Conservation (phyloP, 2,329 filamentous ascomycete species). For the Pyricularia pennisetigena region DNA sequence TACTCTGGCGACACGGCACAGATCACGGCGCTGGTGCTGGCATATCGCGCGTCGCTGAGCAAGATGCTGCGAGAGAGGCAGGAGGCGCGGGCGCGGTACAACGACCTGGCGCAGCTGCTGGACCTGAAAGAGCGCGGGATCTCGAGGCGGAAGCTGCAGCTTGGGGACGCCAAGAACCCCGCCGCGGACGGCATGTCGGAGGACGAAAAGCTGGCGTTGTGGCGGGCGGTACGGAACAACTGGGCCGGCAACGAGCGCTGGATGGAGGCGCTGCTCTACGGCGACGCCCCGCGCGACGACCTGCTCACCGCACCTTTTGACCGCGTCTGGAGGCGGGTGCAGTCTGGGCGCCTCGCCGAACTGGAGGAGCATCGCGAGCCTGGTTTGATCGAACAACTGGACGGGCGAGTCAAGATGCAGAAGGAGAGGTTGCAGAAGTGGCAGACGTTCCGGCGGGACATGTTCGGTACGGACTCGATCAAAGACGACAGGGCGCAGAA, state of each 20-base stretch:
- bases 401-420: slow-evolving; percentile 57
- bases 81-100: slow-evolving; percentile 46
- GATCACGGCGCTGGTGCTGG: slow-evolving; percentile 59
- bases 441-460: slow-evolving; percentile 52
- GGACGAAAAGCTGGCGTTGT: slow-evolving; percentile 37
- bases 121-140: slow-evolving; percentile 51
- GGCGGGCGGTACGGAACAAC: slow-evolving; percentile 55
- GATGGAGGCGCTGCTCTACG: slow-evolving; percentile 60
- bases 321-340: slow-evolving; percentile 59
- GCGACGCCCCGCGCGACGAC: slow-evolving; percentile 50
- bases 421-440: slow-evolving; percentile 60
- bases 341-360: slow-evolving; percentile 46
- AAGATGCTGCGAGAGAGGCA: slow-evolving; percentile 49
- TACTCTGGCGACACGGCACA: slow-evolving; percentile 42
- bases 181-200: slow-evolving; percentile 24
- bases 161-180: slow-evolving; percentile 10
- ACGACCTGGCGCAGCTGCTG: slow-evolving; percentile 56
- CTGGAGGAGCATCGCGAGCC: slow-evolving; percentile 32
- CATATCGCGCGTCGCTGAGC: slow-evolving; percentile 60
- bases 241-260: slow-evolving; percentile 73
- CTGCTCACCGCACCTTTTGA: slow-evolving; percentile 61
- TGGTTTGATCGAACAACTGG: slow-evolving; percentile 57
- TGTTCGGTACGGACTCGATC: slow-evolving; percentile 24
- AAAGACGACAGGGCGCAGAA: slow-evolving; percentile 15
- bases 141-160: slow-evolving; percentile 38